These are phyloP conservation scores for Acanthamoeba divionensis DNA, from an alignment of 208 protist genomes.

Conservation along the genomic window DNA sequence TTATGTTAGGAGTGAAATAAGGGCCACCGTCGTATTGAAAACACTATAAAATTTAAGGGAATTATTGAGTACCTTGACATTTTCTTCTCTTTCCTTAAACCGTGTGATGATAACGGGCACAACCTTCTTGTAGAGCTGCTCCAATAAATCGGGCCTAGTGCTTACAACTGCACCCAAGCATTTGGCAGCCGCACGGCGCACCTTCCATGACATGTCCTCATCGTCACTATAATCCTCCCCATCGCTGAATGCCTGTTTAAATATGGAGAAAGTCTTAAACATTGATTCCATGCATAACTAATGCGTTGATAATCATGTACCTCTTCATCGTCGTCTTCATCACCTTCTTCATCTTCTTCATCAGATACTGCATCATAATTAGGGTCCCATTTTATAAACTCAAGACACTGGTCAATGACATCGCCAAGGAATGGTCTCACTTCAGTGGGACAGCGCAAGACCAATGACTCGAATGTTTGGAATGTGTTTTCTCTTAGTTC, in stretches of 20 bases:
- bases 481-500: slow-evolving; percentile 75
- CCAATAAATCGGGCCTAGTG: slow-evolving; percentile 76
- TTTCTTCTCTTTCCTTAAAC: slow-evolving; percentile 78
- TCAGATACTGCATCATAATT: slow-evolving; percentile 81
- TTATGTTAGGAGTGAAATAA: too few relatives aligned
- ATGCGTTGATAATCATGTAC: not conserved
- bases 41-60: not conserved
- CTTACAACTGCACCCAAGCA: slow-evolving; percentile 76
- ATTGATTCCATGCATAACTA: slow-evolving; percentile 6
- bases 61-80: too few relatives aligned
- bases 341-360: slow-evolving; percentile 60
- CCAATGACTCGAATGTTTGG: slow-evolving; percentile 81
- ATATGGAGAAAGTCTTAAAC: not conserved
- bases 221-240: slow-evolving; percentile 79
- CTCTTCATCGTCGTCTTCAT: slow-evolving; percentile 68
- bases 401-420: slow-evolving; percentile 67
- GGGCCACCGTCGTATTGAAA: too few relatives aligned
- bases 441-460: slow-evolving; percentile 78
- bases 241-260: slow-evolving; percentile 52
- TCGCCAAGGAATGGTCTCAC: slow-evolving; percentile 64
- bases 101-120: slow-evolving; percentile 69
- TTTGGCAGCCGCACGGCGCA: slow-evolving; percentile 79
- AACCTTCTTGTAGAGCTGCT: slow-evolving; percentile 66
- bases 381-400: slow-evolving; percentile 83
- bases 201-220: slow-evolving; percentile 87